Evolutionary conservation across 1,284 basidiomycete genomes (phyloP).

Genomic region (Termitomyces sp.): DNA sequence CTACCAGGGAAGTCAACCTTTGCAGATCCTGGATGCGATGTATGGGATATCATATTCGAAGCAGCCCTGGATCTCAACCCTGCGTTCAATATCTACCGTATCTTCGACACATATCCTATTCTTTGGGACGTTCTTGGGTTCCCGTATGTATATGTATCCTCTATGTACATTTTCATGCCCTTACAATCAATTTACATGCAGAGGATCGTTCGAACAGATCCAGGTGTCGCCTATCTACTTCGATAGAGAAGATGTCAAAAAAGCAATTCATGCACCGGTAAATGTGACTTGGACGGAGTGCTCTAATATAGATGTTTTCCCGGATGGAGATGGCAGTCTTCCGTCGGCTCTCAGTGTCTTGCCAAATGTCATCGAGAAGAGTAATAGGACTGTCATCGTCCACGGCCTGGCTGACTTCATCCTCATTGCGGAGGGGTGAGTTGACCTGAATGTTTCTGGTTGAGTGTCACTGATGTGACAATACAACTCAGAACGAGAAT

Average conservation of each 20-base stretch:
- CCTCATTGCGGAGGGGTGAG: slow-evolving; percentile 67
- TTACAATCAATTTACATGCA: slow-evolving; percentile 21
- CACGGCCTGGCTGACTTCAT: slow-evolving; percentile 72
- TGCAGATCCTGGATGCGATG: slow-evolving; percentile 50
- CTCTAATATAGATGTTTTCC: slow-evolving; percentile 56
- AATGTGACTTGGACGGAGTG: slow-evolving; percentile 63
- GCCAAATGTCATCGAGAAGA: slow-evolving; percentile 74
- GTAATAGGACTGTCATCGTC: slow-evolving; percentile 59
- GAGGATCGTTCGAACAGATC: slow-evolving; percentile 54
- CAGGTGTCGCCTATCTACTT: slow-evolving; percentile 58
- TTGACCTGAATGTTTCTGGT: slow-evolving; percentile 1
- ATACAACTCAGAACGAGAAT: slow-evolving; percentile 45
- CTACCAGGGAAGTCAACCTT: slow-evolving; percentile 48
- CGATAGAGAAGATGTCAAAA: slow-evolving; percentile 64
- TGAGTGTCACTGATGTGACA: neutral
- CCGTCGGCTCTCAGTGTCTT: slow-evolving; percentile 62
- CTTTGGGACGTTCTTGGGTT: slow-evolving; percentile 76
- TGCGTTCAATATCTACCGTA: slow-evolving; percentile 72
- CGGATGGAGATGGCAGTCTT: slow-evolving; percentile 51
- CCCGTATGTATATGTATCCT: slow-evolving; percentile 42
- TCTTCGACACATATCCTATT: slow-evolving; percentile 59
- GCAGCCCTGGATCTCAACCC: slow-evolving; percentile 61
- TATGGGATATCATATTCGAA: slow-evolving; percentile 61
- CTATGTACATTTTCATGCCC: neutral
- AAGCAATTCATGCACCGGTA: slow-evolving; percentile 66